A percentile compares a stretch with the other conserved stretches of the same genome.
Conservation (phyloP, 2,329 filamentous ascomycete genomes). For the Acrocalymma vagum region DNA sequence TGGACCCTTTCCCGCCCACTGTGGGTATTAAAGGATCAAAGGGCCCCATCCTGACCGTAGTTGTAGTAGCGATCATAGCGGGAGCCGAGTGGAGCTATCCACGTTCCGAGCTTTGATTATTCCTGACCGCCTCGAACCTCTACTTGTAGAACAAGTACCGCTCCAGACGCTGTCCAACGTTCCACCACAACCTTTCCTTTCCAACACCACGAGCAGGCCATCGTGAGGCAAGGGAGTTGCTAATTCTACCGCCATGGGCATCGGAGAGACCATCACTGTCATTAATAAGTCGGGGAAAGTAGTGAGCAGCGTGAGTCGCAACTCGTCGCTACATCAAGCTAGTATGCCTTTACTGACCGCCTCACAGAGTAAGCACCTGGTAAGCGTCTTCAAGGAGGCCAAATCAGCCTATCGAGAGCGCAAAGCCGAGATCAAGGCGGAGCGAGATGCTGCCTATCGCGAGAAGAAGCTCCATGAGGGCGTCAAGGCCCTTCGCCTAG, state of each 20-base stretch:
- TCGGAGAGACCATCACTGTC: slow-evolving; percentile 82
- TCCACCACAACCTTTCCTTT: slow-evolving; percentile 27
- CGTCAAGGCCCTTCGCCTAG: slow-evolving; percentile 57
- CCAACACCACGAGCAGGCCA: slow-evolving; percentile 30
- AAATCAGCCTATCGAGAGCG: slow-evolving; percentile 87
- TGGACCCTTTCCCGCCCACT: no score
- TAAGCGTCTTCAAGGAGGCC: slow-evolving; percentile 91
- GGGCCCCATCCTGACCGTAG: no score
- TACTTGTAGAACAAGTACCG: slow-evolving; percentile 26
- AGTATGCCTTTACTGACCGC: slow-evolving; percentile 28
- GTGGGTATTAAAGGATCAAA: no score
- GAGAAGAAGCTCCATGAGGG: slow-evolving; percentile 68
- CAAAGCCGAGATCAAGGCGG: slow-evolving; percentile 80
- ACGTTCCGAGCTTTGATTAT: slow-evolving; percentile 23
- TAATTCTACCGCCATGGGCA: slow-evolving; percentile 36
- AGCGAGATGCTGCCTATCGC: slow-evolving; percentile 67
- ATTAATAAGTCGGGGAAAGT: slow-evolving; percentile 93
- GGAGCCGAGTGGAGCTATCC: slow-evolving; percentile 10
- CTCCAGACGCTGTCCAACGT: slow-evolving; percentile 24
- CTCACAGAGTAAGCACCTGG: slow-evolving; percentile 82
- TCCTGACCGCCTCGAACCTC: slow-evolving; percentile 39
- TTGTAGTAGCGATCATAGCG: no score
- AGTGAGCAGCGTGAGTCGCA: slow-evolving; percentile 77
- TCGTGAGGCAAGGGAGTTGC: slow-evolving; percentile 23
- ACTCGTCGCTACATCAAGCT: slow-evolving; percentile 16